Conservation (phyloP, 2,329 filamentous ascomycete genomes). For the Aureobasidium musti region DNA sequence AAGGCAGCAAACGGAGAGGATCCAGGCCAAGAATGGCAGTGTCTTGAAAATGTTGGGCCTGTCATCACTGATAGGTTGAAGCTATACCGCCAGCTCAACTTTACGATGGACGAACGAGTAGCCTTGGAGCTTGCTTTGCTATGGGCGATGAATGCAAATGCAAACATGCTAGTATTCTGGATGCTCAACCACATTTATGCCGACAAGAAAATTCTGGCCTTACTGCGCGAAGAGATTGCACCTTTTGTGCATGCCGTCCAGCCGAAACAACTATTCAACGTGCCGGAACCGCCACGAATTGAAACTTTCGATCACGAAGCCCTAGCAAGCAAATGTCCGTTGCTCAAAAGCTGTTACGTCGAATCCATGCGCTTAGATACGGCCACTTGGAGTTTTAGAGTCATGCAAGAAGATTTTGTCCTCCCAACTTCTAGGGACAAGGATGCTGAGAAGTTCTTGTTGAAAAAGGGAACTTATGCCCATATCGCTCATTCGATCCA, state of each 20-base stretch:
- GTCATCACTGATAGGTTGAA: slow-evolving; percentile 39
- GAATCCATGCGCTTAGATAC: slow-evolving; percentile 44
- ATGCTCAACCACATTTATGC: slow-evolving; percentile 43
- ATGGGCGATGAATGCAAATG: slow-evolving; percentile 59
- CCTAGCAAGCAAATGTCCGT: slow-evolving; percentile 39
- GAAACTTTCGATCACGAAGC: slow-evolving; percentile 41
- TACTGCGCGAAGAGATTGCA: slow-evolving; percentile 42
- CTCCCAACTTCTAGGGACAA: slow-evolving; percentile 41
- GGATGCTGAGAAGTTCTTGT: slow-evolving; percentile 36
- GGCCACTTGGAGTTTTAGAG: slow-evolving; percentile 42
- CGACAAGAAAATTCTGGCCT: slow-evolving; percentile 38
- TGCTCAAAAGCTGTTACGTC: slow-evolving; percentile 45
- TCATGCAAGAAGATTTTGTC: slow-evolving; percentile 42
- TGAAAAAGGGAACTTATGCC: slow-evolving; percentile 43
- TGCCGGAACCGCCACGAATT: slow-evolving; percentile 41
- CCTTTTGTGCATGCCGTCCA: slow-evolving; percentile 39
- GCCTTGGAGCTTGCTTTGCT: slow-evolving; percentile 52
- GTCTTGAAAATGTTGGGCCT: slow-evolving; percentile 40
- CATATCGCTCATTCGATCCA: slow-evolving; percentile 44
- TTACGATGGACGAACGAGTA: slow-evolving; percentile 40
- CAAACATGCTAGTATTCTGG: slow-evolving; percentile 51
- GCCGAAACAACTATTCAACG: slow-evolving; percentile 38
- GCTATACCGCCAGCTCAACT: slow-evolving; percentile 39
- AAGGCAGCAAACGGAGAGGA: slow-evolving; percentile 38
- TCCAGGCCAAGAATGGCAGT: slow-evolving; percentile 40